Evolutionary conservation across 805 yeast species (phyloP).

Genomic region (Kodamaea neixiangensis): DNA sequence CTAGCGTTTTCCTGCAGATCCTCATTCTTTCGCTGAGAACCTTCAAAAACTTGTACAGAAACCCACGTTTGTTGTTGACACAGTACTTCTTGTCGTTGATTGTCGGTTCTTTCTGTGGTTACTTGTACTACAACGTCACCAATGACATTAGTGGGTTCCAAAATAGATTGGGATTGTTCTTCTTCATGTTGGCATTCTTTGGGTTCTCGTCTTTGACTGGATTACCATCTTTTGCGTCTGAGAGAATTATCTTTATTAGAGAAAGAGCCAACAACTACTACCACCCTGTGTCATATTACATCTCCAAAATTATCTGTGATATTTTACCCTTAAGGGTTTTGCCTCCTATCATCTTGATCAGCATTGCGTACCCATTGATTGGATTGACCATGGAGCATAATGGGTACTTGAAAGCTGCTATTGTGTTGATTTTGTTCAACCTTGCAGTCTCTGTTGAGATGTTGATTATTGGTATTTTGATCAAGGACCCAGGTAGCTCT

Average conservation of each 20-base stretch:
- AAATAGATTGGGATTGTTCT: slow-evolving; percentile 89
- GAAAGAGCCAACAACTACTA: slow-evolving; percentile 96
- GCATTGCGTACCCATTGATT: slow-evolving; percentile 85
- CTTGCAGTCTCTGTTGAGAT: slow-evolving; percentile 83
- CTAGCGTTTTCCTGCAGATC: slow-evolving; percentile 65
- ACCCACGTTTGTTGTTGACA: slow-evolving; percentile 83
- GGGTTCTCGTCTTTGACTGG: slow-evolving; percentile 95
- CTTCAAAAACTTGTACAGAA: slow-evolving; percentile 88
- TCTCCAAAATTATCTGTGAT: slow-evolving; percentile 86
- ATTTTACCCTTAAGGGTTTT: slow-evolving; percentile 87
- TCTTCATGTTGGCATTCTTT: slow-evolving; percentile 85
- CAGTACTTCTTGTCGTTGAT: slow-evolving; percentile 77
- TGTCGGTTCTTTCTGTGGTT: slow-evolving; percentile 84
- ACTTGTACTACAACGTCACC: slow-evolving; percentile 75
- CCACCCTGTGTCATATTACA: slow-evolving; percentile 80
- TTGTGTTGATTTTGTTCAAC: slow-evolving; percentile 79
- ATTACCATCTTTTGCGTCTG: slow-evolving; percentile 82
- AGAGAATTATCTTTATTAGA: slow-evolving; percentile 84
- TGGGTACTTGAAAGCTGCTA: slow-evolving; percentile 69
- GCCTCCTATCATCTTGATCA: slow-evolving; percentile 83
- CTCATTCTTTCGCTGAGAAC: slow-evolving; percentile 80
- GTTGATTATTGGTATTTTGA: slow-evolving; percentile 81
- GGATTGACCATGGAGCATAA: slow-evolving; percentile 79
- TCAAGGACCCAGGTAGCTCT: slow-evolving; percentile 90
- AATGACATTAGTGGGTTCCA: slow-evolving; percentile 97